Conservation (phyloP, 1,139 yeast genomes). For the Pichia sp. region DNA sequence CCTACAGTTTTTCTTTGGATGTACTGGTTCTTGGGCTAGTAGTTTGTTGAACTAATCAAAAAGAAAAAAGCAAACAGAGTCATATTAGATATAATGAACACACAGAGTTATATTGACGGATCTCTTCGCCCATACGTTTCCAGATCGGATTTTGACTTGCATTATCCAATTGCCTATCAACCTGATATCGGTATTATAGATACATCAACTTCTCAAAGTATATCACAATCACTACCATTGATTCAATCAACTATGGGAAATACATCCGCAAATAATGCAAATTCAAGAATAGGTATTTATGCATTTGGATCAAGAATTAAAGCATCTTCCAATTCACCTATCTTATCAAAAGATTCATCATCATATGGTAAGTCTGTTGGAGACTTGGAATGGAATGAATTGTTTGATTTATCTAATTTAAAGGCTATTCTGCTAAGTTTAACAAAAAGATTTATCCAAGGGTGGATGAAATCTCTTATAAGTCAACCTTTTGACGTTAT, state of each 20-base stretch:
- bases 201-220: slow-evolving; percentile 29
- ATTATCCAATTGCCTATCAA: slow-evolving; percentile 30
- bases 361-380: slow-evolving; percentile 19
- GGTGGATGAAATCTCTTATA: slow-evolving; percentile 59
- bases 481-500: slow-evolving; percentile 90
- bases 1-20: too few species aligned
- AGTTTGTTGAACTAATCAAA: too few species aligned
- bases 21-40: too few species aligned
- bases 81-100: too few species aligned
- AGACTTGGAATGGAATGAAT: slow-evolving; percentile 64
- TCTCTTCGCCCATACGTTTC: slow-evolving; percentile 29
- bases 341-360: slow-evolving; percentile 4
- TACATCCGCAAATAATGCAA: slow-evolving; percentile 1
- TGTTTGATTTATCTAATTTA: slow-evolving; percentile 53
- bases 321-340: slow-evolving; percentile 10
- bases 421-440: slow-evolving; percentile 50
- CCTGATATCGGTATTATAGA: slow-evolving; percentile 31
- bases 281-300: slow-evolving; percentile 17
- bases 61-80: too few species aligned
- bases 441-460: slow-evolving; percentile 54
- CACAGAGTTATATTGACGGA: slow-evolving; percentile 22
- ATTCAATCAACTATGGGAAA: slow-evolving; percentile 16
- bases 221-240: slow-evolving; percentile 29
- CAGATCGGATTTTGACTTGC: slow-evolving; percentile 27
- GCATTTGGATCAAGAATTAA: slow-evolving; percentile 13